Conservation (phyloP, 2,329 filamentous ascomycete species). For the Colletotrichum ledebouriae region DNA sequence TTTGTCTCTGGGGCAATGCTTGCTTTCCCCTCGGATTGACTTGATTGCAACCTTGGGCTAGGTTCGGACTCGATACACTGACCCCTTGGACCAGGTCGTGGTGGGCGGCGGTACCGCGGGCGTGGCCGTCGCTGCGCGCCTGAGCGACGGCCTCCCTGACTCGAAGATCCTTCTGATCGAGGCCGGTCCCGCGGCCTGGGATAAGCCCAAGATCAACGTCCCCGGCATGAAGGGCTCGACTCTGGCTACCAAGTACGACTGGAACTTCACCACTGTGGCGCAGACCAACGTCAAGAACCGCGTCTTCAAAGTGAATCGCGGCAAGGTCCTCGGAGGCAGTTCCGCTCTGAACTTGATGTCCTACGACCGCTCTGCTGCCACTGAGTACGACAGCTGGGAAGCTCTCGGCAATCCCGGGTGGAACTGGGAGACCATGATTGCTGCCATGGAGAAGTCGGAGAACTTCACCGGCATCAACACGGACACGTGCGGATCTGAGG, state of each 20-base stretch:
- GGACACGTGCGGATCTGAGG: conserved; percentile 40
- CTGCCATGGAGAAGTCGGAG: conserved; percentile 49
- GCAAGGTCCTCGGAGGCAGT: conserved; percentile 61
- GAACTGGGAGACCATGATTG: conserved; percentile 54
- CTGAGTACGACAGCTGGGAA: conserved; percentile 53
- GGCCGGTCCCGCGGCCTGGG: conserved; percentile 47
- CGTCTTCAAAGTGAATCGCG: conserved; percentile 55
- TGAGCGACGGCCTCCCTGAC: conserved; percentile 45
- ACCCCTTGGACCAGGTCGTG: conserved; percentile 45
- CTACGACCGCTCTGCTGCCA: conserved; percentile 49
- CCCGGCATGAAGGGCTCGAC: conserved; percentile 47
- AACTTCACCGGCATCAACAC: conserved; percentile 47
- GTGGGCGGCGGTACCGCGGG: conserved; percentile 54
- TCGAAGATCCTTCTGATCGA: conserved; percentile 50
- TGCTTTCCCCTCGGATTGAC: neutral
- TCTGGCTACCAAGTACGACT: conserved; percentile 49
- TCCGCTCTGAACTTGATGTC: conserved; percentile 60
- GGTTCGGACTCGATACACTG: too few species aligned
- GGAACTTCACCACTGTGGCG: conserved; percentile 56
- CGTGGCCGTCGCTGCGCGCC: conserved; percentile 48
- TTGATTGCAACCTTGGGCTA: neutral
- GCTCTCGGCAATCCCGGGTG: conserved; percentile 52
- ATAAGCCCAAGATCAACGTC: conserved; percentile 47
- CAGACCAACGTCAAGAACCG: conserved; percentile 55
- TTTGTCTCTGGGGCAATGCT: neutral